Conservation (phyloP, 495 filamentous ascomycete genomes). For the Aspergillus biplanus region DNA sequence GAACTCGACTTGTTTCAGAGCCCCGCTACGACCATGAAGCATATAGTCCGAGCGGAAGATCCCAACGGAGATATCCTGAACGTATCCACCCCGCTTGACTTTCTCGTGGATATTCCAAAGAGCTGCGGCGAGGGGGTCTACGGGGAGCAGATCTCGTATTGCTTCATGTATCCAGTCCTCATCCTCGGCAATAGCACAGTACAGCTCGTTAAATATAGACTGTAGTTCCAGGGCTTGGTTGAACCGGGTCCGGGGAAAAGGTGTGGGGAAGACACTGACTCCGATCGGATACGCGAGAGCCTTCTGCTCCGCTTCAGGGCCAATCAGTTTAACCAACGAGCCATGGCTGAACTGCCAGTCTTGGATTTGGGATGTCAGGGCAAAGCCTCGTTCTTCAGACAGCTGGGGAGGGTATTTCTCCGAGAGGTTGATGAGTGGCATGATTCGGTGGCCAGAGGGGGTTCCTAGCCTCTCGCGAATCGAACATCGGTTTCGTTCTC, state of each 20-base stretch:
- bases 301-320: conserved; percentile 55
- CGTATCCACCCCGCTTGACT: conserved; percentile 65
- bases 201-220: conserved; percentile 77
- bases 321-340: conserved; percentile 64
- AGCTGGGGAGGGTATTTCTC: conserved; percentile 14
- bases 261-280: conserved; percentile 79
- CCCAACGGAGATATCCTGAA: conserved; percentile 69
- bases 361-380: conserved; percentile 61
- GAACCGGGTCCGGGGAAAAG: conserved; percentile 73
- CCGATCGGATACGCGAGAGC: conserved; percentile 73
- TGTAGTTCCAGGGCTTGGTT: conserved; percentile 69
- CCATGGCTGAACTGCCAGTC: conserved; percentile 88
- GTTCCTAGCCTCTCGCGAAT: too few relatives aligned
- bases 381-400: conserved; percentile 15
- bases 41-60: conserved; percentile 93
- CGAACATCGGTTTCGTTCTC: neutral
- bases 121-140: conserved; percentile 70
- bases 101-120: conserved; percentile 75
- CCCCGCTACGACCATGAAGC: conserved; percentile 56
- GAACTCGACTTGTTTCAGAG: conserved; percentile 87
- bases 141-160: conserved; percentile 51
- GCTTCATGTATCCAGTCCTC: conserved; percentile 64
- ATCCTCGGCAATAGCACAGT: conserved; percentile 74
- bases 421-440: neutral
- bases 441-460: neutral